Base-by-base conservation (phyloP, 768 basidiomycete species). In the Xerocomellus amylosporus region DNA sequence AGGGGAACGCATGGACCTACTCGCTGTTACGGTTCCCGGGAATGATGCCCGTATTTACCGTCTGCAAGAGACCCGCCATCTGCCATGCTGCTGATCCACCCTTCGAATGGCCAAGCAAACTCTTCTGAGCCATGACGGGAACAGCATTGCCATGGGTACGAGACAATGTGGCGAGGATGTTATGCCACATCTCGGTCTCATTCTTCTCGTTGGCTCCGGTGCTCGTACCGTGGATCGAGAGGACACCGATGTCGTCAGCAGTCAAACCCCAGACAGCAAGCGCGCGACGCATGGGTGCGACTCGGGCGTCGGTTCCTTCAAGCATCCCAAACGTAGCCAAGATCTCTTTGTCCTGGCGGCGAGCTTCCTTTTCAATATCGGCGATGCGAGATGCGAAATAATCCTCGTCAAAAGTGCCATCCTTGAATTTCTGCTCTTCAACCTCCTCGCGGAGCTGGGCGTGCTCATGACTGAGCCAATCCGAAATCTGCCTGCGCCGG, bases 31-130 rank as follows among this genome's bases (percentile, higher is more conserved):
- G 85, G 71, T 98, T 98, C 39, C 94, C 95, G 8, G 97, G 95
- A 59, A 99, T 79, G 58, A 96, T 81, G 49, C 95, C 97, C 42
- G 85, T 84, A 58, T 77, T 79, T 57, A 99, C 80, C 12, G 86
- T 85, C 71, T 99, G 94, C 51, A 93, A 73, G 51, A 98, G 79
- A 61, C 97, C 97, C 64, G 86, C 87, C 80, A 97, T 84, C 74
- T 94, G 92, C 96, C 94, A 98, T 2, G 94, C 90, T 51, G 96
- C 96, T n/a, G 97, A 92, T 56, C 96, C 97, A 71, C 97, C 97
- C 79, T 99, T 99, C 12, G 96, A 87, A 69, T 99, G 96, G 56
- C 97, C 97, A 30, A 96, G 88, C 46, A 99, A 79, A 71, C 89
- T 93, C 82, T 99, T 99, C 73, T 98, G 97, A 3, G 97, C 93